Base-by-base conservation (phyloP, 768 basidiomycete genomes). In the Russula earlei region DNA sequence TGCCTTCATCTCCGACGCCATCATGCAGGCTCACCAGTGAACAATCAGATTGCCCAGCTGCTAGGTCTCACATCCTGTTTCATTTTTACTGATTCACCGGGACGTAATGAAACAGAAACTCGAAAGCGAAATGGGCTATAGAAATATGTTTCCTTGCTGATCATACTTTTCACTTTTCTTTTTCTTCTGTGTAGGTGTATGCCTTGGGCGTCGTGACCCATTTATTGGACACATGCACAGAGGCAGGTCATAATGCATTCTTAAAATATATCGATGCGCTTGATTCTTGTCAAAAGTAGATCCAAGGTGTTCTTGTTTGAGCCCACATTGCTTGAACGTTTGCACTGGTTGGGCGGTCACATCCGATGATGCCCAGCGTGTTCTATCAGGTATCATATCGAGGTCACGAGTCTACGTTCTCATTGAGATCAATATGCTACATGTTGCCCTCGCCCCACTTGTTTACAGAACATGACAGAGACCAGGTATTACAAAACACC, bases 11-110 rank as follows among this genome's bases (percentile, higher is more conserved):
- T 87, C 91, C 54, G 92, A 95, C 67, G 89, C 90, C 50, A 87
- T 96, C 64, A 89, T 92, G 87, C 87, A 86, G 73, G 90, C 90
- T 60, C 90, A 92, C 67, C 84, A 85, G 73, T 89, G 77, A 73
- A 54, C 43, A 36, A 46, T n/a, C 41, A 31, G 46, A 41, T 29
- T 38, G 22, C 41, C 41, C 27, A 52, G 49, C 38, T 45, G 59
- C 33, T 57, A 61, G 62, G 59, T 61, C 49, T 51, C 52, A 57
- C 36, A 49, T 53, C 24, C 36, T 37, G 33, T 34, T 50, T 49
- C 31, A 5, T 44, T 51, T 58, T 60, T 61, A 61, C 65, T 66
- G 58, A 66, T 63, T 44, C 45, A 50, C 25, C 41, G 59, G 53
- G 50, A 45, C 36, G 42, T 41, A 46, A 56, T 51, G 34, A n/a